Conservation (phyloP, 2,329 filamentous ascomycete species). For the Metarhizium anisopliae region DNA sequence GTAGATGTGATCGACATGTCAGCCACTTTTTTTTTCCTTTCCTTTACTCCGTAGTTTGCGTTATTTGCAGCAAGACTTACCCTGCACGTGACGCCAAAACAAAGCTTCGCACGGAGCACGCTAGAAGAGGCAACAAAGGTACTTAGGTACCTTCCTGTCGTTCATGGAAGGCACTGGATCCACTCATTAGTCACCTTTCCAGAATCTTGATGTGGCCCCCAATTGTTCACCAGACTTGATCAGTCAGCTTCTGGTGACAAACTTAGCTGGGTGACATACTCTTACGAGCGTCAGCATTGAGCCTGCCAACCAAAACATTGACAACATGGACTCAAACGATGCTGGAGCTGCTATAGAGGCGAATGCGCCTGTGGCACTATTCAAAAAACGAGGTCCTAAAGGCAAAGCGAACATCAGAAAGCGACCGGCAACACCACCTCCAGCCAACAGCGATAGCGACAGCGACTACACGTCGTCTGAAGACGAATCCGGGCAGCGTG, state of each 20-base stretch:
- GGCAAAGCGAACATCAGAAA: conserved; percentile 72
- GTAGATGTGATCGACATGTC: no score
- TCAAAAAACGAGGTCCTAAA: conserved; percentile 80
- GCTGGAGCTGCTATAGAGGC: background rate
- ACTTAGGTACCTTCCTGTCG: background rate
- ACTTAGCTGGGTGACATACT: background rate
- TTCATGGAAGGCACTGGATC: conserved; percentile 1
- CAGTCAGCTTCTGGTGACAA: background rate
- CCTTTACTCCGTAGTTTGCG: no score
- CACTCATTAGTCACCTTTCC: conserved; percentile 5
- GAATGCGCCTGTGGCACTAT: conserved; percentile 50
- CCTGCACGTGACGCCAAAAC: no score
- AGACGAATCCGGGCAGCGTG: conserved; percentile 63
- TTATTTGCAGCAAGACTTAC: no score
- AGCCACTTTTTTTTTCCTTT: no score
- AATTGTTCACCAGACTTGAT: background rate
- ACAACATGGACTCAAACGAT: conserved; percentile 5
- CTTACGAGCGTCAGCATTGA: background rate
- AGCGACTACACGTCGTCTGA: conserved; percentile 62
- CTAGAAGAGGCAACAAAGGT: background rate
- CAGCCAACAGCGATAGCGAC: conserved; percentile 52
- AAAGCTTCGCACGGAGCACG: no score
- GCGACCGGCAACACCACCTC: conserved; percentile 68
- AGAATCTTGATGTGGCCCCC: background rate
- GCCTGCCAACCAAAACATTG: background rate